Evolutionary conservation across 495 filamentous ascomycete genomes (phyloP).

Genomic region (Pseudevernia furfuracea): DNA sequence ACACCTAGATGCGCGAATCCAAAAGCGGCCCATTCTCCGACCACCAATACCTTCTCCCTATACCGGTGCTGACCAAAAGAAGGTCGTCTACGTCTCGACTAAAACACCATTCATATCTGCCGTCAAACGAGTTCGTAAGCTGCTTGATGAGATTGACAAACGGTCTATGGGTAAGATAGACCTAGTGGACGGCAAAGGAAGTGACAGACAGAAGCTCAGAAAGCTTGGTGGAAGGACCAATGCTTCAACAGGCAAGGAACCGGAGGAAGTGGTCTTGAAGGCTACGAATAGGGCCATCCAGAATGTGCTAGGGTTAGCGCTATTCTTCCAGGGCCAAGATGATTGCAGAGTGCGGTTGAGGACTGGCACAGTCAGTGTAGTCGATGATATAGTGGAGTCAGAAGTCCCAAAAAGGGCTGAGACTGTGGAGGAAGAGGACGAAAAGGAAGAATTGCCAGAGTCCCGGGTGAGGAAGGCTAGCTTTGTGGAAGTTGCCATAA

Average conservation of each 20-base stretch:
- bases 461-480: slow-evolving; percentile 57
- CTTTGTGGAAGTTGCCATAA: slow-evolving; percentile 57
- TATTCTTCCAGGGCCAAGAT: slow-evolving; percentile 53
- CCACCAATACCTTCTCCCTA: slow-evolving; percentile 53
- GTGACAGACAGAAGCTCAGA: slow-evolving; percentile 25
- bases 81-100: slow-evolving; percentile 72
- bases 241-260: slow-evolving; percentile 21
- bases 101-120: slow-evolving; percentile 71
- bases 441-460: slow-evolving; percentile 45
- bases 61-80: slow-evolving; percentile 42
- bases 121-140: slow-evolving; percentile 69
- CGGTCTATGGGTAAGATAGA: slow-evolving; percentile 43
- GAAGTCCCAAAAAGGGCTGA: slow-evolving; percentile 27
- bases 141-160: slow-evolving; percentile 57
- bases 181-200: slow-evolving; percentile 31
- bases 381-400: slow-evolving; percentile 61
- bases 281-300: slow-evolving; percentile 75
- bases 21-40: slow-evolving; percentile 67
- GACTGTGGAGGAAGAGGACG: slow-evolving; percentile 25
- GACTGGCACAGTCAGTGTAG: slow-evolving; percentile 58
- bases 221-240: slow-evolving; percentile 12
- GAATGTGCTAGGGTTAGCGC: slow-evolving; percentile 55
- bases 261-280: slow-evolving; percentile 62
- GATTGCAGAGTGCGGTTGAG: slow-evolving; percentile 50
- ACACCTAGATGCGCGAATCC: slow-evolving; percentile 39